Percentiles rank a stretch among this genome's conserved stretches.
phyloP scores from a whole-genome alignment of 768 basidiomycete species.

The Lactifluus echinatus region DNA sequence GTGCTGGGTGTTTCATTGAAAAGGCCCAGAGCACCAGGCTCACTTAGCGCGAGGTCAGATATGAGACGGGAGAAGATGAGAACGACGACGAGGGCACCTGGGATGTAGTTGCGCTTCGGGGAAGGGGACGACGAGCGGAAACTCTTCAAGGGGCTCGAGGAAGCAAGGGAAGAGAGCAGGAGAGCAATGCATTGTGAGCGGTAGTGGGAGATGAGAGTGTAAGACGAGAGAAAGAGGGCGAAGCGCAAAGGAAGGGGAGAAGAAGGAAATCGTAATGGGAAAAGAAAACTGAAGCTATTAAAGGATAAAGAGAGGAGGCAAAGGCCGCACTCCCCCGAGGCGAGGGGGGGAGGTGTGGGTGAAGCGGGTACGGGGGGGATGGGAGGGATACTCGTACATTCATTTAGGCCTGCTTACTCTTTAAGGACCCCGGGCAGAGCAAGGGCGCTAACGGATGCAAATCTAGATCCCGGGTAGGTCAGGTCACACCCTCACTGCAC shows the following conservation, averaged over 20 bases:
- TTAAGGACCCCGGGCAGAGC: not conserved
- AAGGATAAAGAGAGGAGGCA: conserved; percentile 12
- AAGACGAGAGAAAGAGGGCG: conserved; percentile 13
- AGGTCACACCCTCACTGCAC: conserved; percentile 6
- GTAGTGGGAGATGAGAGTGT: not conserved
- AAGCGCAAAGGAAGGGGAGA: conserved; percentile 13
- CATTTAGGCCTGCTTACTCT: conserved; percentile 1
- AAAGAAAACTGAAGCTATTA: conserved; percentile 14
- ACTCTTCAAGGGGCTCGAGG: conserved; percentile 18
- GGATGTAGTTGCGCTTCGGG: conserved; percentile 7
- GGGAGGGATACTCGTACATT: not conserved
- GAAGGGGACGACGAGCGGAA: conserved; percentile 18
- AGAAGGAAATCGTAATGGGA: conserved; percentile 17
- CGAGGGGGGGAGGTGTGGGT: conserved; percentile 12
- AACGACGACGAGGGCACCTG: conserved; percentile 4
- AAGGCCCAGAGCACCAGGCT: conserved; percentile 18
- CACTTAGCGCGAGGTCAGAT: conserved; percentile 8
- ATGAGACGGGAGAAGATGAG: not conserved
- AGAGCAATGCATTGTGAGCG: conserved; percentile 6
- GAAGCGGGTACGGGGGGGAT: conserved; percentile 12
- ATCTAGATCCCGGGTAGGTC: conserved; percentile 7
- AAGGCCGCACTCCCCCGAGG: conserved; percentile 14
- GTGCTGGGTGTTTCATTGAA: conserved; percentile 20
- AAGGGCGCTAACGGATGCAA: not conserved
- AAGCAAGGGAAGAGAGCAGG: not conserved